Evolutionary conservation across 441 rosid genomes (phyloP), one percentile per base, ranked within the genome.

Genomic region (Gossypium aridum): DNA sequence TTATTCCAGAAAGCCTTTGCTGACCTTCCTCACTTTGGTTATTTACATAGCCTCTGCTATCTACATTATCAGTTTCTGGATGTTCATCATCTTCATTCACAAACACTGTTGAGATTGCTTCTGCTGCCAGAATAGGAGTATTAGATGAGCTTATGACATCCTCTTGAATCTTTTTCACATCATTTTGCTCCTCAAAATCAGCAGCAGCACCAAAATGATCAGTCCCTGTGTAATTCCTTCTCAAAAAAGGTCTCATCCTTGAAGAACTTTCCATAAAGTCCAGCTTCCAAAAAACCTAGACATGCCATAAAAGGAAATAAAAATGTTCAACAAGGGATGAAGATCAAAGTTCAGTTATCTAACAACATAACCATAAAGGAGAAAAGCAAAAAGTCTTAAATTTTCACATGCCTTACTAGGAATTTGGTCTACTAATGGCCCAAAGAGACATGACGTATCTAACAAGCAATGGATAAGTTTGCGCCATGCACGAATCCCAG

Each of bases 131-230:
- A 84, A 89, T 82, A 75, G 97, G 96, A 76, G 90, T 85, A 76
- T 81, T 81, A 75, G 90, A 82, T 74, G 88, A 83, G 83, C 85
- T 81, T 64, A 79, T 80, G 64, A 83, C 91, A 85, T 81, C 83
- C 71, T 80, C 83, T 75, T 83, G 83, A 76, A 81, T 84, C 64
- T 70, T 81, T 69, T 83, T 88, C 25, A 76, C 75, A 65, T 82
- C 87, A 76, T 73, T 78, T 83, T 84, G 85, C 81, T 90, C 96
- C 72, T 88, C 98, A 72, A 83, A 89, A 84, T 91, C 83, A 78
- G 98, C 98, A 86, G 98, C 98, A 78, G 97, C 92, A 78, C 97
- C 99, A 59, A 76, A 87, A 89, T 96, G 99, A 89, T 94, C 90
- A 72, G 88, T 87, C 75, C 98, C 98, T 60, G 70, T 72, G 81